These are phyloP conservation scores for Coniferiporia sulphurascens DNA, from an alignment of 1,284 basidiomycete genomes.

Conservation along the genomic window DNA sequence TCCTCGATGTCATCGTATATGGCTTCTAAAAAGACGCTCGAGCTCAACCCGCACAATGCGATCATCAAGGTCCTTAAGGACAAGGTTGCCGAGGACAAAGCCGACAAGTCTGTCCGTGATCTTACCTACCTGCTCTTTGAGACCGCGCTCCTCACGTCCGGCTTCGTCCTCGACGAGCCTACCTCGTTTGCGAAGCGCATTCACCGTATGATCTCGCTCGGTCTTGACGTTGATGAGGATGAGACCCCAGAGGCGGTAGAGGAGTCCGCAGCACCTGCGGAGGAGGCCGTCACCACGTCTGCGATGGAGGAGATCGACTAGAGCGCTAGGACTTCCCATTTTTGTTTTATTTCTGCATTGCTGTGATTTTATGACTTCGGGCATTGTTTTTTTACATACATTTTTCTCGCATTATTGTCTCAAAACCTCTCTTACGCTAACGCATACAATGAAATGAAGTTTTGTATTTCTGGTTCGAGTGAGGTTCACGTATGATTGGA, in stretches of 20 bases:
- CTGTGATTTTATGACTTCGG: slow-evolving; percentile 5
- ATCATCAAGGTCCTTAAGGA: slow-evolving; percentile 96
- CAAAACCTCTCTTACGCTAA: slow-evolving; percentile 1
- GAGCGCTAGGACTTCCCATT: slow-evolving; percentile 22
- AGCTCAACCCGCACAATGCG: slow-evolving; percentile 92
- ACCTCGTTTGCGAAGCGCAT: slow-evolving; percentile 94
- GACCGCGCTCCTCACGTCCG: slow-evolving; percentile 91
- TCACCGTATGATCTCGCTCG: slow-evolving; percentile 93
- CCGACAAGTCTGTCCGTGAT: slow-evolving; percentile 97
- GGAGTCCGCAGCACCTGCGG: slow-evolving; percentile 32
- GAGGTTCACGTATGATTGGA: background rate
- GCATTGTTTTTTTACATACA: slow-evolving; percentile 6
- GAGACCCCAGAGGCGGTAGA: slow-evolving; percentile 34
- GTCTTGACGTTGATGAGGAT: slow-evolving; percentile 80
- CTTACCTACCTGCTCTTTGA: slow-evolving; percentile 95
- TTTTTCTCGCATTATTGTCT: slow-evolving; percentile 1
- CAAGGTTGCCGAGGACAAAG: slow-evolving; percentile 95
- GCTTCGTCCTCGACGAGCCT: slow-evolving; percentile 94
- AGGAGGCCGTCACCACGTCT: slow-evolving; percentile 45
- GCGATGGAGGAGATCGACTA: slow-evolving; percentile 88
- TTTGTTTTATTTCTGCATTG: slow-evolving; percentile 6
- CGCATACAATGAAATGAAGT: slow-evolving; percentile 4
- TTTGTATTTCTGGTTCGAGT: background rate
- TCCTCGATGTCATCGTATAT: slow-evolving; percentile 99
- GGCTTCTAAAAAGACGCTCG: slow-evolving; percentile 98